Evolutionary conservation across 495 filamentous ascomycete species (phyloP).

Genomic region (Aspergillus funiculosus): DNA sequence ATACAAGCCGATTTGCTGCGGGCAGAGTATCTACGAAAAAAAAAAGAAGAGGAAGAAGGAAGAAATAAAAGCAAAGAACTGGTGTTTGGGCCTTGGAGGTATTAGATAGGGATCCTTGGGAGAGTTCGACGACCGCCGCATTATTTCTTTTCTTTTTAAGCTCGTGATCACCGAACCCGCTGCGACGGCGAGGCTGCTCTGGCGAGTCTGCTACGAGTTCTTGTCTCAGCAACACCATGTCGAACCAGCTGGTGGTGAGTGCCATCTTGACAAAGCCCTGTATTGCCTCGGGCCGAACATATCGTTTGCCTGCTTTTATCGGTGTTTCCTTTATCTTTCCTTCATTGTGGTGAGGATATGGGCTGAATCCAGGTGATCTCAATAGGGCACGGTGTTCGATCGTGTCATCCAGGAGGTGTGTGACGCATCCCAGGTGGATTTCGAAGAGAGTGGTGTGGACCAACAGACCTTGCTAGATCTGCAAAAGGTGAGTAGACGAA

Average conservation of each 20-base stretch:
- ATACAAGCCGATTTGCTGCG: constrained; percentile 2
- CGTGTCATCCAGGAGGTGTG: constrained; percentile 90
- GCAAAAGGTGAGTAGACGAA: constrained; percentile 68
- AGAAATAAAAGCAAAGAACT: no score
- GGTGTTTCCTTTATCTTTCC: constrained; percentile 15
- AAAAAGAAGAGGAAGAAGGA: no score
- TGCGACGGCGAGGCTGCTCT: constrained; percentile 13
- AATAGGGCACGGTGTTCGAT: constrained; percentile 77
- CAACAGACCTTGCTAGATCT: constrained; percentile 77
- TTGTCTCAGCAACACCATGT: constrained; percentile 39
- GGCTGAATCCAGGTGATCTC: constrained; percentile 31
- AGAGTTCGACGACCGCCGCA: constrained; percentile 19
- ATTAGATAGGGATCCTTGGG: constrained; percentile 14
- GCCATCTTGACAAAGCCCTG: constrained; percentile 21
- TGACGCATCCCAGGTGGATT: constrained; percentile 80
- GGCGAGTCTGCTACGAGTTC: constrained; percentile 11
- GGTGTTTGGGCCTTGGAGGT: constrained; percentile 7
- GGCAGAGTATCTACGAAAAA: constrained; percentile 12
- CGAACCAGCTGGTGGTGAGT: constrained; percentile 63
- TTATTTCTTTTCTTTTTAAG: no score
- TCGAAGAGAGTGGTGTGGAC: constrained; percentile 93
- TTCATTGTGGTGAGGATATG: constrained; percentile 16
- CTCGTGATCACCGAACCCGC: constrained; percentile 22
- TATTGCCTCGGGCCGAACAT: constrained; percentile 11
- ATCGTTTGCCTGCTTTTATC: constrained; percentile 4